A percentile compares a stretch with the other conserved stretches of the same genome.
Conservation (phyloP, 2,329 filamentous ascomycete genomes). For the Aureobasidium uvarum region DNA sequence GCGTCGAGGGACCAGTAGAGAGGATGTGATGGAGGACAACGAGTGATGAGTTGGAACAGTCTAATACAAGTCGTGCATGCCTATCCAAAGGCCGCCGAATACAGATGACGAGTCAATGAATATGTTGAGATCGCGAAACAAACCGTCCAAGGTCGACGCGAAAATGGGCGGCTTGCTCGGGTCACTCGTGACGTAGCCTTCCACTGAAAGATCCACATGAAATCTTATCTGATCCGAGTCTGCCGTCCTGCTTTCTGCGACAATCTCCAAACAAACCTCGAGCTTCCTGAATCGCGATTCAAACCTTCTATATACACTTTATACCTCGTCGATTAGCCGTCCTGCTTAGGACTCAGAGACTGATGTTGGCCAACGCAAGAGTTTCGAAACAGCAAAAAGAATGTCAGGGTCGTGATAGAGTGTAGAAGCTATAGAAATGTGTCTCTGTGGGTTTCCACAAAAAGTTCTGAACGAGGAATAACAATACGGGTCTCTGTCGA, state of each 20-base stretch:
- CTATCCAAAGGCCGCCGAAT: not conserved
- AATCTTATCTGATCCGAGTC: conserved; percentile 7
- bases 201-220: not conserved
- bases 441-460: too few species aligned
- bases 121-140: conserved; percentile 7
- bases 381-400: too few species aligned
- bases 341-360: not conserved
- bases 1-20: not conserved
- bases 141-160: not conserved
- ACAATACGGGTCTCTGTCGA: too few species aligned
- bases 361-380: too few species aligned
- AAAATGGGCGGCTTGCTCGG: not conserved
- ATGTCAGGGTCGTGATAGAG: too few species aligned
- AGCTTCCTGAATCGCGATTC: not conserved
- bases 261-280: not conserved
- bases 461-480: too few species aligned
- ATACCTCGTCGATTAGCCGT: not conserved
- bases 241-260: not conserved
- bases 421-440: too few species aligned
- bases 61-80: not conserved
- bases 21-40: not conserved
- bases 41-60: not conserved
- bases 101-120: conserved; percentile 11
- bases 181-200: conserved; percentile 5
- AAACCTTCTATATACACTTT: not conserved